phyloP scores from a whole-genome alignment of 192 early-diverging fungal species.

The Entomortierella lignicola region DNA sequence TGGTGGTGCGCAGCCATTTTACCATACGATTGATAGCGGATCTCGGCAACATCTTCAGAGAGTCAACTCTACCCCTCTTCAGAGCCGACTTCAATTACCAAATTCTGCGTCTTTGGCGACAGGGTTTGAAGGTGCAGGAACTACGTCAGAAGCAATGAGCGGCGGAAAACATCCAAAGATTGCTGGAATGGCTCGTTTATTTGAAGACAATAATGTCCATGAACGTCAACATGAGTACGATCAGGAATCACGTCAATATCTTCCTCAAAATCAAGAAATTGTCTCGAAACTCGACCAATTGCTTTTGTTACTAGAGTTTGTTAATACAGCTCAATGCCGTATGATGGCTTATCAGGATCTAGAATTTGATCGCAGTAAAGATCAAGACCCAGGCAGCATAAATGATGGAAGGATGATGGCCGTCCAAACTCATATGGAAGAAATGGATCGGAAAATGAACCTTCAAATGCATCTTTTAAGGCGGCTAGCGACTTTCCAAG shows the following conservation, averaged over 20 bases:
- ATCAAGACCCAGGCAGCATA: slow-evolving; percentile 27
- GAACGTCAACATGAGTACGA: neutral
- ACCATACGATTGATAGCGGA: slow-evolving; percentile 24
- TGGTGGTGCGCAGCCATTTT: slow-evolving; percentile 13
- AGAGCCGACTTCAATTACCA: slow-evolving; percentile 21
- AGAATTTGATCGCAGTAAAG: slow-evolving; percentile 21
- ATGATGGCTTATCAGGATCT: slow-evolving; percentile 54
- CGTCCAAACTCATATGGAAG: slow-evolving; percentile 63
- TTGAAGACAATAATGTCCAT: slow-evolving; percentile 25
- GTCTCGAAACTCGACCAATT: slow-evolving; percentile 41
- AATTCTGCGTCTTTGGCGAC: slow-evolving; percentile 12
- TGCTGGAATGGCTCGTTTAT: slow-evolving; percentile 37
- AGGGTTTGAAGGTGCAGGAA: neutral
- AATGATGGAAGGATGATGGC: slow-evolving; percentile 67
- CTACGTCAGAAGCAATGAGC: neutral
- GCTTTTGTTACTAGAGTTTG: slow-evolving; percentile 42
- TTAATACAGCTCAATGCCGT: slow-evolving; percentile 50
- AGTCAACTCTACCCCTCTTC: slow-evolving; percentile 14
- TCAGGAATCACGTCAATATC: neutral
- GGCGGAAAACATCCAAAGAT: slow-evolving; percentile 29
- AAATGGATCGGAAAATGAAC: slow-evolving; percentile 47
- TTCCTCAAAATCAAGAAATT: slow-evolving; percentile 10
- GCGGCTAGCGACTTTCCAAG: slow-evolving; percentile 37
- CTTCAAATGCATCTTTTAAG: slow-evolving; percentile 58
- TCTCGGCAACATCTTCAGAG: slow-evolving; percentile 22